Percentiles rank a stretch among this genome's conserved stretches.
Conservation (phyloP, 2,329 filamentous ascomycete species). For the Colletotrichum falcatum region DNA sequence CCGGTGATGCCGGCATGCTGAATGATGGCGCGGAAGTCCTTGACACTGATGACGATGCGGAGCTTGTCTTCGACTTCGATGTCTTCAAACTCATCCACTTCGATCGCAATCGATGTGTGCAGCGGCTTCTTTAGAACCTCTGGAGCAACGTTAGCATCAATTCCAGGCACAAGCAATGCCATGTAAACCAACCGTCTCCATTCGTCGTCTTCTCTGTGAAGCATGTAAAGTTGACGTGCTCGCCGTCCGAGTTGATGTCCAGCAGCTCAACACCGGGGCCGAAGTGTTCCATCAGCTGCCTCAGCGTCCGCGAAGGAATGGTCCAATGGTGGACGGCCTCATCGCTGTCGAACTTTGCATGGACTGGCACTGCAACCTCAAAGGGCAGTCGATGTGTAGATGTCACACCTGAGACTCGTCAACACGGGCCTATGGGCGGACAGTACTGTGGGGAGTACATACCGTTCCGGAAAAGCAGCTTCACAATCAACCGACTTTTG, state of each 20-base stretch:
- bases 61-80: constrained; percentile 80
- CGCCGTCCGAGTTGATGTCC: constrained; percentile 80
- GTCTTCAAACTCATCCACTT: constrained; percentile 80
- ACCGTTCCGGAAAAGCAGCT: constrained; percentile 81
- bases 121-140: constrained; percentile 84
- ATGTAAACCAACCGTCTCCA: constrained; percentile 57
- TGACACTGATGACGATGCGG: constrained; percentile 84
- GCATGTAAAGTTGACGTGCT: constrained; percentile 82
- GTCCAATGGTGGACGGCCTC: constrained; percentile 78
- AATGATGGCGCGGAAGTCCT: constrained; percentile 84
- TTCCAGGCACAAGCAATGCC: not conserved
- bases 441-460: constrained; percentile 22
- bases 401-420: constrained; percentile 67
- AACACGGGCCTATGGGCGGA: constrained; percentile 6
- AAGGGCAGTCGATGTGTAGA: constrained; percentile 83
- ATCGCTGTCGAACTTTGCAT: constrained; percentile 78
- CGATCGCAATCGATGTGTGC: constrained; percentile 82
- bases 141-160: constrained; percentile 47
- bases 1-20: constrained; percentile 78
- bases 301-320: constrained; percentile 76
- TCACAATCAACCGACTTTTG: constrained; percentile 80
- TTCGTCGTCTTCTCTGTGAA: constrained; percentile 84
- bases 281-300: constrained; percentile 84
- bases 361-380: constrained; percentile 78
- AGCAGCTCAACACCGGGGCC: constrained; percentile 84